Conservation (phyloP, 1,284 basidiomycete species). For the Anthracocystis setariae region DNA sequence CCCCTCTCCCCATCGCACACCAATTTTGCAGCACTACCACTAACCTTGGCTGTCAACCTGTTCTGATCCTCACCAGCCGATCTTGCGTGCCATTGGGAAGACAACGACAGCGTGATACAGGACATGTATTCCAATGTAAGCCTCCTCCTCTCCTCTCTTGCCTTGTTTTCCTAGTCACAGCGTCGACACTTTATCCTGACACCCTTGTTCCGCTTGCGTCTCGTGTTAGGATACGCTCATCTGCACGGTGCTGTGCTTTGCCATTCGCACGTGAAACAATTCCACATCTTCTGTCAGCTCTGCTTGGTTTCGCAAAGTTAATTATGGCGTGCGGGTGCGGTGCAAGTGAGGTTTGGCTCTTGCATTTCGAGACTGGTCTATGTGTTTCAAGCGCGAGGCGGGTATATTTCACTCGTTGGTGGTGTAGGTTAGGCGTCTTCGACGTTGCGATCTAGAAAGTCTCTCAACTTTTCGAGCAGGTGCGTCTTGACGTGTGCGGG, state of each 20-base stretch:
- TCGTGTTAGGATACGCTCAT: constrained; percentile 56
- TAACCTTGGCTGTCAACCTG: too few species aligned
- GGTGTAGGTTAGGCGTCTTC: constrained; percentile 48
- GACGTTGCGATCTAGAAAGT: constrained; percentile 52
- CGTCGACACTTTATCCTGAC: too few species aligned
- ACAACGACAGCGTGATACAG: constrained; percentile 49
- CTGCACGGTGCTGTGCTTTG: constrained; percentile 52
- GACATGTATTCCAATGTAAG: constrained; percentile 56
- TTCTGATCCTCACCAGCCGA: constrained; percentile 36
- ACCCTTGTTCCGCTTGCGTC: too few species aligned
- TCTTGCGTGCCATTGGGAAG: constrained; percentile 58
- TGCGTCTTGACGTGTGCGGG: constrained; percentile 45
- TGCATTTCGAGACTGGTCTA: too few species aligned
- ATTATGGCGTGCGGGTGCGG: too few species aligned
- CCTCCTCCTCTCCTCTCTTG: neutral
- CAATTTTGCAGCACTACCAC: neutral
- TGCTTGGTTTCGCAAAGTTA: too few species aligned
- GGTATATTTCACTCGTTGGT: too few species aligned
- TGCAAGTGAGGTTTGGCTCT: neutral
- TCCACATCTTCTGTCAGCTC: too few species aligned
- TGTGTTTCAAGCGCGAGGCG: too few species aligned
- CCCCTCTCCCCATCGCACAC: too few species aligned
- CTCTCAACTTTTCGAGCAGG: constrained; percentile 41
- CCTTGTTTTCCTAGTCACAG: too few species aligned
- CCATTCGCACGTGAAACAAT: constrained; percentile 36